phyloP scores from a whole-genome alignment of 192 early-diverging fungal genomes.

The Phycomyces nitens region DNA sequence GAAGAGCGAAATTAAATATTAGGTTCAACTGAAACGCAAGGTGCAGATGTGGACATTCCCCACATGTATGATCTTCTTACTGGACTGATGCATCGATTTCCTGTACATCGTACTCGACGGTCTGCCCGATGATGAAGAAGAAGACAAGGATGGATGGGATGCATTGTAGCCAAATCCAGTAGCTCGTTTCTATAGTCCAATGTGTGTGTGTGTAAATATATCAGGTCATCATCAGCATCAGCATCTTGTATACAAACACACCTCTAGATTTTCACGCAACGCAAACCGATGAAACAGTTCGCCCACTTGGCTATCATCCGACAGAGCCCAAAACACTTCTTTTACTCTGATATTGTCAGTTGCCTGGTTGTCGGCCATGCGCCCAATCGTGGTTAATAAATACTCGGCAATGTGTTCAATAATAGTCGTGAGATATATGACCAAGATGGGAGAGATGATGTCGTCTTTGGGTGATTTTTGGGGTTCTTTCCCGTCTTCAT shows the following conservation, averaged over 20 bases:
- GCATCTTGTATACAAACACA: conserved; percentile 13
- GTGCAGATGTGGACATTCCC: no score
- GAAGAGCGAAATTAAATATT: no score
- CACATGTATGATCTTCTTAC: no score
- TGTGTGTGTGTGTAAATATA: no score
- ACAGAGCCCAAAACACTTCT: conserved; percentile 47
- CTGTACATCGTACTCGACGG: no score
- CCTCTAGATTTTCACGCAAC: conserved; percentile 47
- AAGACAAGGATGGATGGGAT: no score
- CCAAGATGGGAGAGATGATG: conserved; percentile 33
- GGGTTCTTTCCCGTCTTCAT: background rate
- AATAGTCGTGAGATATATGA: conserved; percentile 55
- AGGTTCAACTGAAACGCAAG: no score
- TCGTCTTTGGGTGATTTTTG: background rate
- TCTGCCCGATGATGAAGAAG: no score
- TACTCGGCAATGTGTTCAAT: conserved; percentile 58
- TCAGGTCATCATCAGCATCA: no score
- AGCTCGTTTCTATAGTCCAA: no score
- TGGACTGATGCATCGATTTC: no score
- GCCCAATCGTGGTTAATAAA: conserved; percentile 47
- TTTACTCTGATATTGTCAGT: conserved; percentile 45
- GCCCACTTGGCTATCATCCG: conserved; percentile 50
- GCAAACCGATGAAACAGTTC: conserved; percentile 43
- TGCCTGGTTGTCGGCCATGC: conserved; percentile 46
- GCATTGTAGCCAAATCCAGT: no score